These are phyloP conservation scores for Bryum argenteum DNA, from an alignment of 225 moss, liverwort and hornwort genomes.

Conservation along the genomic window DNA sequence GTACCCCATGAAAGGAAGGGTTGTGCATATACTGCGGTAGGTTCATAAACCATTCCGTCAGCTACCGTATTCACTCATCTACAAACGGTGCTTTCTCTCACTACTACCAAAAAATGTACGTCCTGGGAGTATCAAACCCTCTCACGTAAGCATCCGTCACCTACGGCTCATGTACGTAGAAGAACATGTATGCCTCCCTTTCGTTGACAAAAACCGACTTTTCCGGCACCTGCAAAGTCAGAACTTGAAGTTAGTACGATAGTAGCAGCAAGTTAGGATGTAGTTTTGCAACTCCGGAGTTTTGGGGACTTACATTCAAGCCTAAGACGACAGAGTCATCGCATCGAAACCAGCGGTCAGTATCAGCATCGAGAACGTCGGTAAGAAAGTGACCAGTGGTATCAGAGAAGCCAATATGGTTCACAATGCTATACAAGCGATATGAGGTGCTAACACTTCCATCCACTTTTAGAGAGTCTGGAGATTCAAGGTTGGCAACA, in stretches of 20 bases:
- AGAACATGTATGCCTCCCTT: conserved; percentile 60
- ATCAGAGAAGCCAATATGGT: conserved; percentile 47
- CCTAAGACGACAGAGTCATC: conserved; percentile 45
- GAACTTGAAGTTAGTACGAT: neutral
- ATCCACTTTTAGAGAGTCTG: neutral
- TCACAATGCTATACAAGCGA: conserved; percentile 50
- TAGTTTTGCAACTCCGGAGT: neutral
- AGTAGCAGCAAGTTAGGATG: too few species aligned
- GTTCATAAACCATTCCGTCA: neutral
- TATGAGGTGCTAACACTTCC: conserved; percentile 34
- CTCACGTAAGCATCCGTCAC: too few species aligned
- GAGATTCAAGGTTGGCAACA: conserved; percentile 1
- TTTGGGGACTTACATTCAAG: conserved; percentile 22
- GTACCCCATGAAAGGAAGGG: too few species aligned
- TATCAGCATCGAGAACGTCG: conserved; percentile 39
- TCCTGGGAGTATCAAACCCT: neutral
- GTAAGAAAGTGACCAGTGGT: conserved; percentile 53
- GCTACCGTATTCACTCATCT: neutral
- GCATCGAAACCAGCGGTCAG: conserved; percentile 51
- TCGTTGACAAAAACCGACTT: conserved; percentile 42
- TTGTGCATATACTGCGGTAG: too few species aligned
- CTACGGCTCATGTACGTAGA: conserved; percentile 52
- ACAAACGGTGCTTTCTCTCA: neutral
- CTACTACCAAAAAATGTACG: conserved; percentile 35
- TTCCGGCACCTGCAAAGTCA: conserved; percentile 34